These are phyloP conservation scores for Radiomyces spectabilis DNA, from an alignment of 192 early-diverging fungal genomes.

Conservation along the genomic window DNA sequence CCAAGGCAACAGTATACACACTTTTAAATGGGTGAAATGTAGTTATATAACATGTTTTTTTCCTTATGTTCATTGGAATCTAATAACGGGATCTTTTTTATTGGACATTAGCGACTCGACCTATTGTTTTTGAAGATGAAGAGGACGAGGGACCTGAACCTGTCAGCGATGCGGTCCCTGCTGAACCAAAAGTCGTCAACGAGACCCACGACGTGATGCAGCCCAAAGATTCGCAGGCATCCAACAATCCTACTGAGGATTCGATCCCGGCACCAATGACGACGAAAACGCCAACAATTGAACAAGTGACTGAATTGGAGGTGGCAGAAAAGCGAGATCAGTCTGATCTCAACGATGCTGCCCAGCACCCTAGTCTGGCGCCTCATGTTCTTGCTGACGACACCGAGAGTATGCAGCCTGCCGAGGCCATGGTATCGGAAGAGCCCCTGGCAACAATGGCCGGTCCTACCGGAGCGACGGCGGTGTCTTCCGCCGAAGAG, in stretches of 20 bases:
- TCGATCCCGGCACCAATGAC: slow-evolving; percentile 1
- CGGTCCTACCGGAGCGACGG: too few species aligned
- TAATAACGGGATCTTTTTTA: background rate
- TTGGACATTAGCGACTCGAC: slow-evolving; percentile 5
- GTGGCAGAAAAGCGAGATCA: too few species aligned
- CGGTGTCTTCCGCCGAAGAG: too few species aligned
- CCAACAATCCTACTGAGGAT: slow-evolving; percentile 11
- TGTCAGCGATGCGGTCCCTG: background rate
- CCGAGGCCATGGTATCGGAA: too few species aligned
- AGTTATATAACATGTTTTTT: background rate
- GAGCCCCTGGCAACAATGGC: too few species aligned
- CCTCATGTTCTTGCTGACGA: too few species aligned
- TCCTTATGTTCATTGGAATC: background rate
- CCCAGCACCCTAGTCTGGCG: slow-evolving; percentile 12
- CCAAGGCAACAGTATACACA: background rate
- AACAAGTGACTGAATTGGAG: slow-evolving; percentile 1
- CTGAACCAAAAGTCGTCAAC: background rate
- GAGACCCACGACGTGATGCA: background rate
- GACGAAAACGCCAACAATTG: background rate
- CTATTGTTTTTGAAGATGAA: slow-evolving; percentile 13
- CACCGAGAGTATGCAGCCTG: too few species aligned
- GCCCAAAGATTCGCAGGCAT: background rate
- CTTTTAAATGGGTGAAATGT: slow-evolving; percentile 17
- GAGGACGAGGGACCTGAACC: background rate
- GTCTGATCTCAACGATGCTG: slow-evolving; percentile 17